Percentiles rank a stretch among this genome's conserved stretches.
Evolutionary conservation across 805 yeast species (phyloP).

Genomic region (Torulaspora quercuum): DNA sequence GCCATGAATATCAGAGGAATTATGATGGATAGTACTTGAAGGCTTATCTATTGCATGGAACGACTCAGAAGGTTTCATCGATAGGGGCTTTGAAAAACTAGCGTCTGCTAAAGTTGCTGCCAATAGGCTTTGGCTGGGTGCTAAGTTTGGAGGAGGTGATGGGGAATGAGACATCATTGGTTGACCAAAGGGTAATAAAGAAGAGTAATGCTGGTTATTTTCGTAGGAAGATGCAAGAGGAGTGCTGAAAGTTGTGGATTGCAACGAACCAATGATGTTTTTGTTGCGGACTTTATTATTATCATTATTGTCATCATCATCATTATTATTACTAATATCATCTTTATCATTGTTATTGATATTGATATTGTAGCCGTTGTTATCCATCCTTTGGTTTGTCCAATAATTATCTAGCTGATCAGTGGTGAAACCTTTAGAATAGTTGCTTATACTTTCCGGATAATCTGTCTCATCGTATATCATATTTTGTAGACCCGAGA

Average conservation of each 20-base stretch:
- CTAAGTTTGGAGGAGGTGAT: slow-evolving; percentile 4
- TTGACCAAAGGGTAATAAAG: slow-evolving; percentile 6
- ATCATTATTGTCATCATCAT: too few relatives aligned
- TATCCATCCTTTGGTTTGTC: slow-evolving; percentile 19
- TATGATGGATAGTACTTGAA: neutral
- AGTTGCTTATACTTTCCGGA: slow-evolving; percentile 30
- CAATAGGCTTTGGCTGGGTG: slow-evolving; percentile 21
- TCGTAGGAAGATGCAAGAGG: slow-evolving; percentile 1
- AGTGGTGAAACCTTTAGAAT: slow-evolving; percentile 33
- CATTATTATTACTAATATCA: too few relatives aligned
- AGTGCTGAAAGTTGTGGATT: slow-evolving; percentile 1
- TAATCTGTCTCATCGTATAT: slow-evolving; percentile 33
- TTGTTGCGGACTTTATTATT: too few relatives aligned
- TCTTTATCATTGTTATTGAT: too few relatives aligned
- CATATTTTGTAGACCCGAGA: slow-evolving; percentile 35
- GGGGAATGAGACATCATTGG: slow-evolving; percentile 9
- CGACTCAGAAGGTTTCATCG: slow-evolving; percentile 12
- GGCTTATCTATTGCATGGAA: slow-evolving; percentile 6
- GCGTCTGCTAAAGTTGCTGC: slow-evolving; percentile 20
- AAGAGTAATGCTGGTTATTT: slow-evolving; percentile 1
- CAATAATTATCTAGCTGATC: slow-evolving; percentile 39
- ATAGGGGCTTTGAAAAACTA: slow-evolving; percentile 10
- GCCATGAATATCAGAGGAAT: slow-evolving; percentile 1
- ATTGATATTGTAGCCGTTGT: too few relatives aligned
- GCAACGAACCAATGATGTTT: neutral